These are phyloP conservation scores for Leucosporidium yakuticum DNA, from an alignment of 768 basidiomycete species.

Conservation along the genomic window DNA sequence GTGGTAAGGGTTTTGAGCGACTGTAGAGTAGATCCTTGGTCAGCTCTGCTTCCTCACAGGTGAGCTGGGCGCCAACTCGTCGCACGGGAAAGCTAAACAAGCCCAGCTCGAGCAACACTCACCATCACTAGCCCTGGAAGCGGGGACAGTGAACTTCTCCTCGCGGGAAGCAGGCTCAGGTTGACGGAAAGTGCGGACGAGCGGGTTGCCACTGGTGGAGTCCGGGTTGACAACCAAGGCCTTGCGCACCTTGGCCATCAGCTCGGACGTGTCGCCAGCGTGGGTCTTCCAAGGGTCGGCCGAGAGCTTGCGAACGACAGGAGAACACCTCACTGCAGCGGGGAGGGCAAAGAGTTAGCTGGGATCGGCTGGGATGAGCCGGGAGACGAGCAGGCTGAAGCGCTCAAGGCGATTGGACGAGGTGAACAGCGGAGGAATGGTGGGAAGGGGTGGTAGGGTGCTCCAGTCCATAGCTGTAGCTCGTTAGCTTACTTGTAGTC, in stretches of 20 bases:
- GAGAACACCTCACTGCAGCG: neutral
- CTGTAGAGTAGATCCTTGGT: neutral
- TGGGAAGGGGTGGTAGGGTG: no score
- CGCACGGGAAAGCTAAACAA: no score
- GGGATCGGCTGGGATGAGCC: no score
- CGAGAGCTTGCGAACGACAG: neutral
- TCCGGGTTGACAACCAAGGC: conserved; percentile 34
- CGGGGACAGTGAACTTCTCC: conserved; percentile 33
- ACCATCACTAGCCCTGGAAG: conserved; percentile 31
- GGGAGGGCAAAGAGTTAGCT: neutral
- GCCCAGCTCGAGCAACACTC: no score
- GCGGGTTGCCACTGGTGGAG: conserved; percentile 27
- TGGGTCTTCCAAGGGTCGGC: conserved; percentile 26
- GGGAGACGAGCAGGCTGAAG: no score
- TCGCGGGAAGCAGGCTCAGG: conserved; percentile 33
- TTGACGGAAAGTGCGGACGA: conserved; percentile 16
- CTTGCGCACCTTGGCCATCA: conserved; percentile 18
- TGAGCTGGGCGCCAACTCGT: no score
- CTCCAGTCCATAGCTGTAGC: no score
- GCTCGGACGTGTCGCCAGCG: conserved; percentile 5
- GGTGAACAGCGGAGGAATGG: no score
- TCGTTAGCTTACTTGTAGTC: no score
- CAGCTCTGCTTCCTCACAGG: neutral
- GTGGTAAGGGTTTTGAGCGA: conserved; percentile 35
- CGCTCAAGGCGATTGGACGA: no score